Base-by-base conservation (phyloP, 2,329 filamentous ascomycete species). In the Neocatenulostroma microsporum region DNA sequence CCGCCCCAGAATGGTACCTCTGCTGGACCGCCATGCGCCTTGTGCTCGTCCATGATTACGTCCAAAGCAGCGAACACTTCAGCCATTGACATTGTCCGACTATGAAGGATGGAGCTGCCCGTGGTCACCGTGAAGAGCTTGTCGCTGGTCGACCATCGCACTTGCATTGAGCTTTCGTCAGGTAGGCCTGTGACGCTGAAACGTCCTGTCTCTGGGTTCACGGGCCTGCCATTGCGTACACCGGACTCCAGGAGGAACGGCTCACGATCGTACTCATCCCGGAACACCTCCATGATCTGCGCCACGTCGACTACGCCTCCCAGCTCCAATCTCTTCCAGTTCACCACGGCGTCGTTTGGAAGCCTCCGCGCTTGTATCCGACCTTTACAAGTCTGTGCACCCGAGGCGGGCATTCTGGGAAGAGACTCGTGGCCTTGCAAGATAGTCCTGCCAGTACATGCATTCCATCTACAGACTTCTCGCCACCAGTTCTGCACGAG, bases 401-500 rank as follows among this genome's bases (percentile, higher is more conserved):
- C n/a, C n/a, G n/a, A n/a, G n/a, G n/a, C n/a, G n/a, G n/a, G n/a
- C n/a, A n/a, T n/a, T n/a, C n/a, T n/a, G n/a, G n/a, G n/a, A n/a
- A n/a, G n/a, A n/a, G n/a, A n/a, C n/a, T n/a, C n/a, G n/a, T n/a
- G n/a, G n/a, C n/a, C n/a, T n/a, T n/a, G n/a, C n/a, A n/a, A n/a
- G n/a, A n/a, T n/a, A n/a, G n/a, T n/a, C n/a, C n/a, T n/a, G n/a
- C n/a, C n/a, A n/a, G n/a, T n/a, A 14, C 28, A 19, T 8, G 24
- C 30, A 23, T 46, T 47, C 50, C 47, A 51, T 8, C 32, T 30
- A 33, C 37, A 62, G 1, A 79, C 78, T 53, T 76, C 68, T 4
- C 59, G 55, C 71, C 87, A 91, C 85, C 87, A 94, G 51, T 84
- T 85, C 34, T 61, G 61, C 23, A 94, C 68, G 18, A 94, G 68